Evolutionary conservation across 805 yeast species (phyloP), one percentile per base, ranked within the genome.

Genomic region (Monosporozyma aquatica): DNA sequence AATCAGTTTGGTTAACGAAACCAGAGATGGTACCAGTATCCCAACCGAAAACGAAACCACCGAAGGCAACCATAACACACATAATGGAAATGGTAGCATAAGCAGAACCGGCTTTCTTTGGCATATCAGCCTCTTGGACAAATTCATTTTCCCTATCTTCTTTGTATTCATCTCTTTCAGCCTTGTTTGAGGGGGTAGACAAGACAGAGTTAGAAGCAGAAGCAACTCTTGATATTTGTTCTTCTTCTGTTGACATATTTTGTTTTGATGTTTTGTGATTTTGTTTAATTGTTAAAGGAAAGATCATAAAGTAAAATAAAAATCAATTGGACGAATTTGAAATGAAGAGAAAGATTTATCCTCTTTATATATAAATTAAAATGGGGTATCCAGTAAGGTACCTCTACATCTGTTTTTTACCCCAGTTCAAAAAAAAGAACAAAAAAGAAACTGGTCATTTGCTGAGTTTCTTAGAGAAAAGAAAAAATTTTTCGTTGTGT

Each of bases 11-110:
- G 57, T 75, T 75, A 39, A 79, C 76, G 53, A 80, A 76, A 50
- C 86, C 86, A 32, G 83, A 78, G 61, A 80, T 75, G 49, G 87
- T 79, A 67, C 87, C 87, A 40, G 85, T 81, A 67, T 80, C 87
- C 72, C 80, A 80, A 46, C 87, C 87, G 55, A 47, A 47, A 36
- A 54, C 47, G 78, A 78, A 75, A 43, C 62, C 62, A 51, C 62
- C 62, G 27, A 57, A 57, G 15, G 62, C 59, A 43, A 57, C 44
- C 57, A 55, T 47, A 22, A 52, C 37, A 58, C 69, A 66, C 37
- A 62, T 48, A 44, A 56, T 45, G 25, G 54, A 55, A 29, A 66
- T 65, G 20, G 61, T 49, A 17, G 58, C 20, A 50, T 63, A 66
- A 9, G 66, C 65, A 15, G 64, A 55, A 17, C 55, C 54, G 17